Conservation (phyloP, 305 asterid genomes). For the Solanum hybrid region DNA sequence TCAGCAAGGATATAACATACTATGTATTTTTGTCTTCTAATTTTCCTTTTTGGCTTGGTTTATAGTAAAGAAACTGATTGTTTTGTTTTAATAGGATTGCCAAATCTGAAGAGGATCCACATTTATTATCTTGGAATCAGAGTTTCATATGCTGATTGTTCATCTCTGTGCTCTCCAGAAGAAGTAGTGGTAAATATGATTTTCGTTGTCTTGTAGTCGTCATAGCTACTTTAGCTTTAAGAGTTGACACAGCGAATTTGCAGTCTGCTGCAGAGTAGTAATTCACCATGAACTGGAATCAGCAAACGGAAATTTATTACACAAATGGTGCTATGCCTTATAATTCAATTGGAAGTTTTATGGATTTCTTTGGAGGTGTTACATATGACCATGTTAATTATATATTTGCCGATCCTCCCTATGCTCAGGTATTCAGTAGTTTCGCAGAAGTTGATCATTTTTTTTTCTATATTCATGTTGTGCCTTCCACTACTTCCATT, state of each 20-base stretch:
- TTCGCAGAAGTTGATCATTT: neutral
- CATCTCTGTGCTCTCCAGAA: conserved; percentile 2
- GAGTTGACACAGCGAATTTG: neutral
- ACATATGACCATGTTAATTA: conserved; percentile 79
- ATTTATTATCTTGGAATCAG: neutral
- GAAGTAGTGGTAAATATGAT: neutral
- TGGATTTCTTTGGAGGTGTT: conserved; percentile 84
- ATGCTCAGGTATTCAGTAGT: conserved; percentile 46
- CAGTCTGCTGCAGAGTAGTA: conserved; percentile 11
- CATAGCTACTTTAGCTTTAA: neutral
- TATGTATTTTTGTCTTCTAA: neutral
- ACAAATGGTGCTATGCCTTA: conserved; percentile 64
- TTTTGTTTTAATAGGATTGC: conserved; percentile 4
- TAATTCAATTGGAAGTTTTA: conserved; percentile 74
- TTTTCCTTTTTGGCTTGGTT: neutral
- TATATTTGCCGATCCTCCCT: conserved; percentile 61
- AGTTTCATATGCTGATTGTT: neutral
- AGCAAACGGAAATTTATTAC: conserved; percentile 55
- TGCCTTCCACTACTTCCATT: neutral
- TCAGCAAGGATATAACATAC: neutral
- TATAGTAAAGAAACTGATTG: neutral
- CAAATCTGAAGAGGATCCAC: conserved; percentile 6
- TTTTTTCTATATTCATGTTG: neutral
- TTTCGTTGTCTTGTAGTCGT: neutral
- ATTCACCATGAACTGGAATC: conserved; percentile 67